These are phyloP conservation scores for Euphorbia celastroides DNA, from an alignment of 441 rosid species.

Conservation along the genomic window DNA sequence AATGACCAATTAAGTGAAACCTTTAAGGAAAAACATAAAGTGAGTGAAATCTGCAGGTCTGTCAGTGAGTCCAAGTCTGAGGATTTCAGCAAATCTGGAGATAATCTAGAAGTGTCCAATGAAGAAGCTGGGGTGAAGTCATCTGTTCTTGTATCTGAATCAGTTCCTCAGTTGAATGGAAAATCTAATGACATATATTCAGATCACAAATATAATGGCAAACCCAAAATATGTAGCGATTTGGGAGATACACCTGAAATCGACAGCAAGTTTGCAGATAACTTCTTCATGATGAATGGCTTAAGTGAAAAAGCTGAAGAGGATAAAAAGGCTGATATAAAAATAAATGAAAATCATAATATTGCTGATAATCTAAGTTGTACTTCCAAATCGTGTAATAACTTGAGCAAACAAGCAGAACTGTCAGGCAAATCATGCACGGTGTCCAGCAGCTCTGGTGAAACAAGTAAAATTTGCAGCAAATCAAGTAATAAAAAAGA, in stretches of 20 bases:
- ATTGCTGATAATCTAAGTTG: constrained; percentile 26
- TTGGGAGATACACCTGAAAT: constrained; percentile 33
- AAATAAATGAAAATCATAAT: constrained; percentile 35
- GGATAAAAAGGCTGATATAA: constrained; percentile 32
- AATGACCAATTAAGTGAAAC: constrained; percentile 36
- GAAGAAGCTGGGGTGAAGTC: constrained; percentile 23
- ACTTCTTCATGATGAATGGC: constrained; percentile 24
- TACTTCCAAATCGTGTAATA: constrained; percentile 33
- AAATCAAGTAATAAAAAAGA: constrained; percentile 35
- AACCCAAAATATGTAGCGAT: constrained; percentile 21
- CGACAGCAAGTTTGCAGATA: constrained; percentile 25
- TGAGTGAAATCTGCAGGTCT: constrained; percentile 23
- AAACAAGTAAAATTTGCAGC: constrained; percentile 38
- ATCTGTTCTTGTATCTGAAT: constrained; percentile 26
- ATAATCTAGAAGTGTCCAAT: constrained; percentile 20
- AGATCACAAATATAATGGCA: constrained; percentile 24
- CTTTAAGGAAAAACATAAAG: constrained; percentile 24
- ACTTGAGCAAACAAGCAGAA: constrained; percentile 31
- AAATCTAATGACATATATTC: constrained; percentile 24
- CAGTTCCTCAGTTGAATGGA: constrained; percentile 34
- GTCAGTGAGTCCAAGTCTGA: constrained; percentile 26
- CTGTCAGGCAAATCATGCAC: constrained; percentile 34
- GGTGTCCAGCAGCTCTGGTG: constrained; percentile 35
- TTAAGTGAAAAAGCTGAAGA: constrained; percentile 27
- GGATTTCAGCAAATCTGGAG: constrained; percentile 19